These are phyloP conservation scores for Calocybe cyanea DNA, from an alignment of 768 basidiomycete genomes.

Conservation along the genomic window DNA sequence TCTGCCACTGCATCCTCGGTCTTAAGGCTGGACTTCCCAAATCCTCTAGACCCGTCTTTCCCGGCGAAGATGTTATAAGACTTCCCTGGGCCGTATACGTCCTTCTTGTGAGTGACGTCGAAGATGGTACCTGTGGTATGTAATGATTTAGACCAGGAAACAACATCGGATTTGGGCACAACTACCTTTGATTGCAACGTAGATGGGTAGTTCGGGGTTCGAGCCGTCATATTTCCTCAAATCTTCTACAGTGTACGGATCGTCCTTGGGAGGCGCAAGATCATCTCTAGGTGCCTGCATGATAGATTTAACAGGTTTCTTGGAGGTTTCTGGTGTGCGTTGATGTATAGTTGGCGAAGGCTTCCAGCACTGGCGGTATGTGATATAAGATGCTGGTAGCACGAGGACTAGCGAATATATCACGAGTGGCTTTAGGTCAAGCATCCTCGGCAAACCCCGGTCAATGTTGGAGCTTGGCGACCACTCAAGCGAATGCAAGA, in stretches of 20 bases:
- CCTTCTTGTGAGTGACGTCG: slow-evolving; percentile 80
- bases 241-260: slow-evolving; percentile 68
- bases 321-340: slow-evolving; percentile 22
- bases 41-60: slow-evolving; percentile 85
- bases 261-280: slow-evolving; percentile 68
- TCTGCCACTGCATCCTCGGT: slow-evolving; percentile 84
- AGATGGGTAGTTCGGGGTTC: slow-evolving; percentile 66
- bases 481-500: too few relatives aligned
- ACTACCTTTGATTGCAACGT: slow-evolving; percentile 90
- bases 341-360: slow-evolving; percentile 8
- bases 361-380: slow-evolving; percentile 15
- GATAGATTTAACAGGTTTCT: slow-evolving; percentile 47
- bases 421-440: slow-evolving; percentile 19
- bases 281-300: slow-evolving; percentile 67
- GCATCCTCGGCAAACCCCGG: slow-evolving; percentile 19
- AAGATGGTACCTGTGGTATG: slow-evolving; percentile 73
- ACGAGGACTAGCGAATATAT: slow-evolving; percentile 23
- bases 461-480: too few relatives aligned
- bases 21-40: slow-evolving; percentile 88
- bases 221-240: slow-evolving; percentile 72
- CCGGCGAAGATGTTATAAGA: slow-evolving; percentile 89
- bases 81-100: slow-evolving; percentile 83
- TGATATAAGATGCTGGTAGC: slow-evolving; percentile 23
- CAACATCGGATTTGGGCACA: slow-evolving; percentile 1
- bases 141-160: not conserved